Base-by-base conservation (phyloP, 2,329 filamentous ascomycete genomes). In the Sporothrix phasma region DNA sequence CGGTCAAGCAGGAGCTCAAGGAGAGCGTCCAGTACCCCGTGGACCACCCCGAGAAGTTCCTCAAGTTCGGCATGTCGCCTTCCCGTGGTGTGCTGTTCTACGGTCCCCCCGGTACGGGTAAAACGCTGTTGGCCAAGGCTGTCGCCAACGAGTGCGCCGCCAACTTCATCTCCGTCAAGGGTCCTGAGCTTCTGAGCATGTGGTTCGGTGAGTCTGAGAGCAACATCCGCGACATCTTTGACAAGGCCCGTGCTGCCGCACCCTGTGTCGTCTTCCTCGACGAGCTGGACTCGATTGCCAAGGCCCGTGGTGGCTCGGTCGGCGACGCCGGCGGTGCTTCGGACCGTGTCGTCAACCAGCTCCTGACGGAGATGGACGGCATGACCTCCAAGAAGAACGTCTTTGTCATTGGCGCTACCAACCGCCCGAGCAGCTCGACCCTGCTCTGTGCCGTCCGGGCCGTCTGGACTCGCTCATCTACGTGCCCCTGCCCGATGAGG, bases 321-420 rank as follows among this genome's bases (percentile, higher is more conserved):
- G 94, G 94, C 69, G 94, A 99, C 80, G 94, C 94, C 72, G 94
- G 94, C 69, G 94, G 94, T 84, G 94, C 94, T 69, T 97, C 93
- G 54, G 95, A 99, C 80, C 94, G 95, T 87, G 94, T 99, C 71
- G 94, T 99, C 77, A 99, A 99, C 83, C 95, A 99, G 83, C 92
- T 99, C 75, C 81, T 99, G 74, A 99, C 94, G 39, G 91, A 97
- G 85, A 97, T 97, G 93, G 93, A 97, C 71, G 93, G 93, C 72
- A 97, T 97, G 93, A 97, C 93, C 53, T 97, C 93, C 45, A 99
- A 99, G 90, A 99, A 99, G 89, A 99, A 99, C 76, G 94, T 99
- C 69, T 99, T 99, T 79, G 94, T 99, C 69, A 99, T 99, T 72
- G 94, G 94, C 76, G 94, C 94, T 53, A 99, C 94, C 78, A 99